These are phyloP conservation scores for Neurospora sp. DNA, from an alignment of 495 filamentous ascomycete genomes.

Conservation along the genomic window DNA sequence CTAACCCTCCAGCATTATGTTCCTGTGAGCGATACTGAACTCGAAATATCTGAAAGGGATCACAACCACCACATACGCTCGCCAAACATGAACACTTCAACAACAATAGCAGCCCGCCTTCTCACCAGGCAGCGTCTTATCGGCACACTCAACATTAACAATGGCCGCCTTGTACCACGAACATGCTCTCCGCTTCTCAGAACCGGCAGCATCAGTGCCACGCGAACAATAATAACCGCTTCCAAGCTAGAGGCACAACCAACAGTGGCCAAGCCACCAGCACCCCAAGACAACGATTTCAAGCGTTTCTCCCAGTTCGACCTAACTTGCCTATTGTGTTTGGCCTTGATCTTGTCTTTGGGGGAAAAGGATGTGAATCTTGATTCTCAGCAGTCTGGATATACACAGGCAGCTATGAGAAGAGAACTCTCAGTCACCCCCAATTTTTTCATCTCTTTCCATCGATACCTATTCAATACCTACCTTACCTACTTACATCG, in stretches of 20 bases:
- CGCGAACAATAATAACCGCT: background rate
- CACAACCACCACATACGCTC: background rate
- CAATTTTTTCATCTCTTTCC: background rate
- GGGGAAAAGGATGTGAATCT: too few species aligned
- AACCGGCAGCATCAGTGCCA: background rate
- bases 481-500: background rate
- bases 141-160: background rate
- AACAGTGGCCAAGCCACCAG: background rate
- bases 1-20: background rate
- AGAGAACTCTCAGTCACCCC: background rate
- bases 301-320: slow-evolving; percentile 36
- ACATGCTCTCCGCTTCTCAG: background rate
- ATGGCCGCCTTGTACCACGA: background rate
- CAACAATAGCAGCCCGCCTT: background rate
- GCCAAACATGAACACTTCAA: background rate
- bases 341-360: too few species aligned
- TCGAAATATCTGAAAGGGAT: background rate
- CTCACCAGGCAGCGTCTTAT: background rate
- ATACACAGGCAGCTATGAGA: background rate
- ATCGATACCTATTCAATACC: background rate
- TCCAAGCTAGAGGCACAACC: background rate
- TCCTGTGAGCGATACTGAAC: background rate
- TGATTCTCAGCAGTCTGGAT: background rate
- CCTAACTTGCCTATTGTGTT: slow-evolving; percentile 17
- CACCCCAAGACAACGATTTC: background rate